These are phyloP conservation scores for Powellomyces hirtus DNA, from an alignment of 192 early-diverging fungal genomes.

Conservation along the genomic window DNA sequence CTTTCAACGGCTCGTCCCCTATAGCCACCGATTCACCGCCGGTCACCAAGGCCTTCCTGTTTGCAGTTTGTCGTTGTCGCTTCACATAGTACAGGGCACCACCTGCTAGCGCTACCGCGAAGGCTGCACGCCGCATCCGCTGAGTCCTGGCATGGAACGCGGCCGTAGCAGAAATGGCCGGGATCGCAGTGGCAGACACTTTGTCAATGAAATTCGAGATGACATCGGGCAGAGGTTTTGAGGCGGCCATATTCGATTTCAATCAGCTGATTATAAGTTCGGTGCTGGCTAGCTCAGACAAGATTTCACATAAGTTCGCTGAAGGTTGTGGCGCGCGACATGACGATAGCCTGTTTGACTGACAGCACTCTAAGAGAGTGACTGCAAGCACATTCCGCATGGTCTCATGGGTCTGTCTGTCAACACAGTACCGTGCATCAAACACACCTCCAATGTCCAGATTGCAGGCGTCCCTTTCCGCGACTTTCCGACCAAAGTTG, in stretches of 20 bases:
- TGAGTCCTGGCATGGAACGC: constrained; percentile 3
- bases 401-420: too few relatives aligned
- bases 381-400: too few relatives aligned
- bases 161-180: constrained; percentile 5
- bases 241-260: background rate
- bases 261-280: too few relatives aligned
- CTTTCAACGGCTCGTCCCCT: constrained; percentile 29
- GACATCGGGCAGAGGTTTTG: constrained; percentile 5
- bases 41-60: background rate
- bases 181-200: constrained; percentile 5
- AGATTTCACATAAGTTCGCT: too few relatives aligned
- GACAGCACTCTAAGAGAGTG: too few relatives aligned
- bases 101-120: constrained; percentile 10
- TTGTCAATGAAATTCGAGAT: constrained; percentile 20
- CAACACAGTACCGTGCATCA: too few relatives aligned
- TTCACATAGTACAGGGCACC: constrained; percentile 20
- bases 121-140: constrained; percentile 14
- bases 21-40: background rate
- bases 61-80: background rate
- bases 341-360: too few relatives aligned
- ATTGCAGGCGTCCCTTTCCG: too few relatives aligned
- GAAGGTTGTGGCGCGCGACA: too few relatives aligned
- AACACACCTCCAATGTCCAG: too few relatives aligned
- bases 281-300: too few relatives aligned
- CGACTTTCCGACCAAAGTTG: too few relatives aligned